These are phyloP conservation scores for Bothia castanella DNA, from an alignment of 1,284 basidiomycete genomes.

Conservation along the genomic window DNA sequence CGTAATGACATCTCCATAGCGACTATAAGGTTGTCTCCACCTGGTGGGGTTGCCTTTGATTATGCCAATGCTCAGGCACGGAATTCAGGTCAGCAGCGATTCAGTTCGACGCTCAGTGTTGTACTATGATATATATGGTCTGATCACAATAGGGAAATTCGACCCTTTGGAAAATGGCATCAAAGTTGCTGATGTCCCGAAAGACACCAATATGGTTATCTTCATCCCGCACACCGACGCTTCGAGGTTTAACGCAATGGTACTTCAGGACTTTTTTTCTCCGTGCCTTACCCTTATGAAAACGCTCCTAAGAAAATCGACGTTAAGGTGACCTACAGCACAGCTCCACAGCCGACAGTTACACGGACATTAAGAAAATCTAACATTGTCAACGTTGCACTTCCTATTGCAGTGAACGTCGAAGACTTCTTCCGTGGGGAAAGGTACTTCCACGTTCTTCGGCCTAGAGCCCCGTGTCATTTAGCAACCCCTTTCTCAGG, in stretches of 20 bases:
- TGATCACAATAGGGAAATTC: slow-evolving; percentile 20
- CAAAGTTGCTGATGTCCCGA: slow-evolving; percentile 44
- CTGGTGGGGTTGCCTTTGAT: slow-evolving; percentile 50
- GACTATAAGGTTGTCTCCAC: slow-evolving; percentile 49
- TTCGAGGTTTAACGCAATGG: slow-evolving; percentile 54
- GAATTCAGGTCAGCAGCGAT: slow-evolving; percentile 34
- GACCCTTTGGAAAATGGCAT: slow-evolving; percentile 44
- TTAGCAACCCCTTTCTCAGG: slow-evolving; percentile 37
- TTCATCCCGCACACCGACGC: slow-evolving; percentile 61
- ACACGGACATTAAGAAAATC: slow-evolving; percentile 49
- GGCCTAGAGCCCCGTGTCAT: neutral
- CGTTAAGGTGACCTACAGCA: slow-evolving; percentile 59
- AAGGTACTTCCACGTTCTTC: slow-evolving; percentile 38
- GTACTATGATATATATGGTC: slow-evolving; percentile 4
- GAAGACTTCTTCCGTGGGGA: slow-evolving; percentile 81
- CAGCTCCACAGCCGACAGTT: slow-evolving; percentile 48
- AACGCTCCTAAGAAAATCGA: slow-evolving; percentile 52
- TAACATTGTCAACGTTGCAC: slow-evolving; percentile 54
- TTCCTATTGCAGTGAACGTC: slow-evolving; percentile 81
- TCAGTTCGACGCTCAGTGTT: slow-evolving; percentile 3
- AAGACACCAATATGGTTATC: slow-evolving; percentile 45
- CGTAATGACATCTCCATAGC: slow-evolving; percentile 57
- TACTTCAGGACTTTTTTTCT: slow-evolving; percentile 27
- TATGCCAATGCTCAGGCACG: slow-evolving; percentile 43
- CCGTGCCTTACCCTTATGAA: slow-evolving; percentile 1